Conservation (phyloP, 805 yeast genomes). For the Suhomyces kilbournensis region DNA sequence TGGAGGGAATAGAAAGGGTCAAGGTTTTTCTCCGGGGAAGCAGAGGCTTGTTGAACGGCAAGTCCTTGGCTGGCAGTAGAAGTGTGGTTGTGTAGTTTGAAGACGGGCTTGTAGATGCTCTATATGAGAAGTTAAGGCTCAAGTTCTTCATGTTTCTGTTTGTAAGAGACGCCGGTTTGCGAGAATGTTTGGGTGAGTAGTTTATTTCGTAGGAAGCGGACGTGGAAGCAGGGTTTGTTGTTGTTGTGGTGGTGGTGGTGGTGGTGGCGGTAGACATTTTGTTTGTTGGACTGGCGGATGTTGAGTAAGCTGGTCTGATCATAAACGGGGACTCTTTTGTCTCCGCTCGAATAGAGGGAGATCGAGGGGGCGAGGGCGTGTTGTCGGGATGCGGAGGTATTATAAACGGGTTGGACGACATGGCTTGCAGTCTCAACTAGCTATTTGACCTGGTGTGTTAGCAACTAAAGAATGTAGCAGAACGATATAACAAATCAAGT, state of each 20-base stretch:
- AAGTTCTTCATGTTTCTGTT: conserved; percentile 38
- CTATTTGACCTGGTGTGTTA: neutral
- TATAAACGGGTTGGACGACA: conserved; percentile 6
- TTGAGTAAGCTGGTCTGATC: neutral
- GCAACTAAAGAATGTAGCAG: neutral
- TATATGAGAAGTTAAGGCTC: conserved; percentile 24
- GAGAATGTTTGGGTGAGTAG: conserved; percentile 38
- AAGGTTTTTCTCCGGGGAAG: conserved; percentile 13
- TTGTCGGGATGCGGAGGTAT: conserved; percentile 5
- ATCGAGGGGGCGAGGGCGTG: conserved; percentile 3
- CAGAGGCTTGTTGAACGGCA: conserved; percentile 10
- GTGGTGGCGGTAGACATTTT: neutral
- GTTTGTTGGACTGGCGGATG: neutral
- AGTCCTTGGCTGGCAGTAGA: conserved; percentile 7
- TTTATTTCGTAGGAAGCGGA: conserved; percentile 18
- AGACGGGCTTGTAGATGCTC: conserved; percentile 1
- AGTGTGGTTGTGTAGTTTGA: conserved; percentile 6
- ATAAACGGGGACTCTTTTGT: neutral
- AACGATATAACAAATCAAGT: neutral
- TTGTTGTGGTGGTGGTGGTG: neutral
- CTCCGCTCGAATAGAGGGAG: neutral
- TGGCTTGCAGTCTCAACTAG: neutral
- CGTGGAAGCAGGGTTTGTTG: neutral
- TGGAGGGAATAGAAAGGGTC: conserved; percentile 14
- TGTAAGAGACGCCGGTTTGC: conserved; percentile 23